Evolutionary conservation across 768 basidiomycete species (phyloP).

Genomic region (Harrya chromipes): DNA sequence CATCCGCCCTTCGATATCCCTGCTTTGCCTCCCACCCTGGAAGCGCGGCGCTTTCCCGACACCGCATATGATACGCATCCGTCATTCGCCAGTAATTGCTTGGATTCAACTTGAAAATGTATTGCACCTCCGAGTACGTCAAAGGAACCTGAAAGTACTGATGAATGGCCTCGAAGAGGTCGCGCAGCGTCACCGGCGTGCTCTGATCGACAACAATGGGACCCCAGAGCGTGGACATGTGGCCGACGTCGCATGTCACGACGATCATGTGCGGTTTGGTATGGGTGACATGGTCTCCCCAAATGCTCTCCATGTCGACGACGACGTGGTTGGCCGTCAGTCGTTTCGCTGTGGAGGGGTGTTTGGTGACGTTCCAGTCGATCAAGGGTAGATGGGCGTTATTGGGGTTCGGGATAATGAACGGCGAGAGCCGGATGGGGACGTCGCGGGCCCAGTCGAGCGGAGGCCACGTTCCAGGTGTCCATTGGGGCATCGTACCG

Average conservation of each 20-base stretch:
- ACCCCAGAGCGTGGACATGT: slow-evolving; percentile 42
- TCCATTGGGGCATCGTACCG: slow-evolving; percentile 25
- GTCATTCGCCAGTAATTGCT: slow-evolving; percentile 20
- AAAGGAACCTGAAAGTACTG: slow-evolving; percentile 46
- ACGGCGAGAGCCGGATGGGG: slow-evolving; percentile 26
- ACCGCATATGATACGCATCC: slow-evolving; percentile 35
- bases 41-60: slow-evolving; percentile 38
- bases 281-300: slow-evolving; percentile 19
- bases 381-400: slow-evolving; percentile 29
- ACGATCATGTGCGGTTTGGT: slow-evolving; percentile 20
- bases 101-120: slow-evolving; percentile 17
- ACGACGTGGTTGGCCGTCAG: slow-evolving; percentile 28
- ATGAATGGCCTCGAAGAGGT: slow-evolving; percentile 49
- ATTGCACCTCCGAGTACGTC: slow-evolving; percentile 28
- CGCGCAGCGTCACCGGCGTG: slow-evolving; percentile 37
- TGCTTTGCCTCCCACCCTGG: slow-evolving; percentile 36
- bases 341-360: slow-evolving; percentile 31
- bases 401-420: slow-evolving; percentile 32
- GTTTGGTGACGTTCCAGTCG: slow-evolving; percentile 36
- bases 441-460: slow-evolving; percentile 18
- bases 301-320: slow-evolving; percentile 17
- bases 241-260: slow-evolving; percentile 23
- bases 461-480: slow-evolving; percentile 28
- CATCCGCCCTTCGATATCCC: slow-evolving; percentile 49
- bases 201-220: slow-evolving; percentile 42